Evolutionary conservation across 192 early-diverging fungal genomes (phyloP).

Genomic region (Cladochytrium replicatum): DNA sequence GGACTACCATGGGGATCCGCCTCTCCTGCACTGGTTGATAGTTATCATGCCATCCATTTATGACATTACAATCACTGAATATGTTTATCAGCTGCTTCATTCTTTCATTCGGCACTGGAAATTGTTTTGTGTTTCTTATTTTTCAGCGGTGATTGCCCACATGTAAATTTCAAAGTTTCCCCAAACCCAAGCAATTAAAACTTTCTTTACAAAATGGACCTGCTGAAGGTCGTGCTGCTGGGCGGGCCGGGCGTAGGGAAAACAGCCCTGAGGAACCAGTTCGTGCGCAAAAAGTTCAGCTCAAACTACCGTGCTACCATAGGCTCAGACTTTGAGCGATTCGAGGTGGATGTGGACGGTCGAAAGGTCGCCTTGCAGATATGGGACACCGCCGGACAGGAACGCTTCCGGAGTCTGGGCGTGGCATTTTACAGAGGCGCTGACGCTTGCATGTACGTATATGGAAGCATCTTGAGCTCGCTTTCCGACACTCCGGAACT

Average conservation of each 20-base stretch:
- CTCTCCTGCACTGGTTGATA: too few species aligned
- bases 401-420: slow-evolving; percentile 32
- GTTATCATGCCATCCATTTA: too few species aligned
- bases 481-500: too few species aligned
- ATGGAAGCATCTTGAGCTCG: background rate
- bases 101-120: too few species aligned
- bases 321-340: slow-evolving; percentile 32
- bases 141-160: too few species aligned
- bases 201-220: too few species aligned
- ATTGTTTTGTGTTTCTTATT: too few species aligned
- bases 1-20: too few species aligned
- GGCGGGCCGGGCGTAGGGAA: slow-evolving; percentile 36
- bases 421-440: slow-evolving; percentile 36
- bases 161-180: too few species aligned
- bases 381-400: slow-evolving; percentile 45
- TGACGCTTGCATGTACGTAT: slow-evolving; percentile 32
- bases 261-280: slow-evolving; percentile 30
- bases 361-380: slow-evolving; percentile 24
- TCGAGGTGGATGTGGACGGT: slow-evolving; percentile 13
- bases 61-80: too few species aligned
- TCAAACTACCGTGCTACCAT: slow-evolving; percentile 30
- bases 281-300: slow-evolving; percentile 27
- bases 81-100: too few species aligned
- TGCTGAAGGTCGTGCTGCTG: slow-evolving; percentile 31
- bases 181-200: too few species aligned